Evolutionary conservation across 2,329 filamentous ascomycete species (phyloP).

Genomic region (Sphaerulina musiva): DNA sequence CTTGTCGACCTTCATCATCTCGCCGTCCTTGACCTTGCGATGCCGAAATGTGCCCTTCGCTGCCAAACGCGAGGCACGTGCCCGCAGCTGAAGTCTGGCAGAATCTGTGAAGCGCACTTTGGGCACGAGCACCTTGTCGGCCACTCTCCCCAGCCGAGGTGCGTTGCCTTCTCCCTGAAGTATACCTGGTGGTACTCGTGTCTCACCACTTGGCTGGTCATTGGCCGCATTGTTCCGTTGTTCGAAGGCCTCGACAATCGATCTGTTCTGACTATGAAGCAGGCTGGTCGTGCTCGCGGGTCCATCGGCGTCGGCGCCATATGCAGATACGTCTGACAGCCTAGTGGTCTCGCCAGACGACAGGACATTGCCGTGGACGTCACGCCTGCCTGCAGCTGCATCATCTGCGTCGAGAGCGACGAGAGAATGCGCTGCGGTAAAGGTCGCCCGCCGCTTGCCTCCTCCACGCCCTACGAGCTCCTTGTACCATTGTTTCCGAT

Average conservation of each 20-base stretch:
- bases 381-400: constrained; percentile 2
- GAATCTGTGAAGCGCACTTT: constrained; percentile 30
- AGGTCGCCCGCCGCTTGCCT: constrained; percentile 23
- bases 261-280: constrained; percentile 22
- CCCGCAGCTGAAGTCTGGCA: constrained; percentile 28
- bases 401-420: neutral
- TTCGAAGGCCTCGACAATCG: constrained; percentile 11
- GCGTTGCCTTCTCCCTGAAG: constrained; percentile 10
- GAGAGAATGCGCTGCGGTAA: constrained; percentile 25
- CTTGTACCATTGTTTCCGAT: constrained; percentile 59
- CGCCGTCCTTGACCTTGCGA: constrained; percentile 46
- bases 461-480: constrained; percentile 39
- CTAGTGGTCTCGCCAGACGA: constrained; percentile 3
- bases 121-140: constrained; percentile 15
- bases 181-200: constrained; percentile 9
- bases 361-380: constrained; percentile 1
- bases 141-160: constrained; percentile 15
- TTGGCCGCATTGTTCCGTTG: constrained; percentile 4
- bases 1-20: constrained; percentile 61
- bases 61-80: constrained; percentile 28
- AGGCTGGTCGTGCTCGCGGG: constrained; percentile 27
- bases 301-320: constrained; percentile 9
- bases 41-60: constrained; percentile 24
- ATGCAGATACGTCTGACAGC: constrained; percentile 6
- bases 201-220: constrained; percentile 8